phyloP scores from a whole-genome alignment of 2,329 filamentous ascomycete genomes.

The Pezicula radicicola region DNA sequence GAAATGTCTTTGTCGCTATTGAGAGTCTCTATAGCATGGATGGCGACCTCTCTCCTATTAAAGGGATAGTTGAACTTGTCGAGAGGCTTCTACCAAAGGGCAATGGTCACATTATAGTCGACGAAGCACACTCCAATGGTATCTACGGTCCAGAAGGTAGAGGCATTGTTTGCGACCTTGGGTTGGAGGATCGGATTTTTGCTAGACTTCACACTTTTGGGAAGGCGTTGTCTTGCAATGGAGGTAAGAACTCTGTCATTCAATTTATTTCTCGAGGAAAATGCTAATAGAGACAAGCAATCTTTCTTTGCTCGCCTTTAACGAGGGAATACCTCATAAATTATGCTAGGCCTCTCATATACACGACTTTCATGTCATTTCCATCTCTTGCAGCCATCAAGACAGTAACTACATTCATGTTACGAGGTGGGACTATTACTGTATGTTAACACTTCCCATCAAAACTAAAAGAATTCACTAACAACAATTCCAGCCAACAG shows the following conservation, averaged over 20 bases:
- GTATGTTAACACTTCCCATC: conserved; percentile 26
- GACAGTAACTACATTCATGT: conserved; percentile 55
- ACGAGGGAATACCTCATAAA: conserved; percentile 68
- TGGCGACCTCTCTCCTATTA: conserved; percentile 66
- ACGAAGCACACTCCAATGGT: conserved; percentile 67
- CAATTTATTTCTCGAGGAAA: background rate
- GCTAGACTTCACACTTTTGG: conserved; percentile 64
- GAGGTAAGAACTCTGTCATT: conserved; percentile 48
- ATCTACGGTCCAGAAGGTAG: conserved; percentile 52
- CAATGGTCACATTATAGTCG: conserved; percentile 63
- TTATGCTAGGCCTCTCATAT: conserved; percentile 73
- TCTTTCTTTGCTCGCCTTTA: conserved; percentile 58
- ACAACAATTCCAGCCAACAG: conserved; percentile 25
- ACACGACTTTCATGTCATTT: conserved; percentile 67
- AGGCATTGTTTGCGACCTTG: conserved; percentile 55
- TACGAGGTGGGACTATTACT: conserved; percentile 41
- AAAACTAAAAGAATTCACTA: background rate
- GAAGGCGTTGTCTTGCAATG: conserved; percentile 65
- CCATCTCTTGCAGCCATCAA: conserved; percentile 57
- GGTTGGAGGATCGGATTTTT: conserved; percentile 53
- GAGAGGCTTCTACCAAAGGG: conserved; percentile 50
- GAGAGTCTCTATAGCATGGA: conserved; percentile 83
- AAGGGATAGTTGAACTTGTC: conserved; percentile 55
- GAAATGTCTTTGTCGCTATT: conserved; percentile 64
- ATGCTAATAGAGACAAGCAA: conserved; percentile 38